Percentiles rank a stretch among this genome's conserved stretches.
Evolutionary conservation across 2,329 filamentous ascomycete genomes (phyloP).

Genomic region (Colletotrichum sp.): DNA sequence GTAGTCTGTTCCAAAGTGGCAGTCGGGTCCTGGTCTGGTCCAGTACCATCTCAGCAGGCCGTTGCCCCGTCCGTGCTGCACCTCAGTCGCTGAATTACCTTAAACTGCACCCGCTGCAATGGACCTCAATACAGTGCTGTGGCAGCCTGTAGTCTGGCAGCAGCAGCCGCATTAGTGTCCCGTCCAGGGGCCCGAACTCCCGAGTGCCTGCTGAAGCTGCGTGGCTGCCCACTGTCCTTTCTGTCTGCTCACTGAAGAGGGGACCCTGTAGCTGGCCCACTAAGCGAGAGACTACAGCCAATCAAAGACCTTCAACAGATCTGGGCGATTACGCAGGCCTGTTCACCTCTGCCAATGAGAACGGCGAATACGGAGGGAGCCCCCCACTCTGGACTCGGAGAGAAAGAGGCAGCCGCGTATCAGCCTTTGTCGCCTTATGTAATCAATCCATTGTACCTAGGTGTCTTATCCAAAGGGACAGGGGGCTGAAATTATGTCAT

Average conservation of each 20-base stretch:
- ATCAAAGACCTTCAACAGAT: background rate
- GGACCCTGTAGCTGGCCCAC: background rate
- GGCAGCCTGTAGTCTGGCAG: background rate
- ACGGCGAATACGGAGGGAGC: background rate
- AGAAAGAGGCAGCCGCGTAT: background rate
- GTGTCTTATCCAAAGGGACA: background rate
- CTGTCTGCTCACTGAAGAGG: background rate
- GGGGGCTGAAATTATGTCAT: constrained; percentile 7
- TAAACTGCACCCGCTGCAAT: background rate
- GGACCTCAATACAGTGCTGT: background rate
- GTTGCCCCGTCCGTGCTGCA: background rate
- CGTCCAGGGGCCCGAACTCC: background rate
- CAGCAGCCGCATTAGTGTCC: background rate
- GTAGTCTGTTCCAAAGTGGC: background rate
- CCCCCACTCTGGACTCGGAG: background rate
- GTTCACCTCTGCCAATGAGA: background rate
- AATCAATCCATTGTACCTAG: background rate
- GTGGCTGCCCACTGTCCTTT: background rate
- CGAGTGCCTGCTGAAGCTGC: background rate
- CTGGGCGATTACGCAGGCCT: background rate
- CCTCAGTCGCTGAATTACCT: background rate
- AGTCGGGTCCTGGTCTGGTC: background rate
- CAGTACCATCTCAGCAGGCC: background rate
- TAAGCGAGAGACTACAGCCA: background rate
- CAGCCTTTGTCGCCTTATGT: background rate